phyloP scores from a whole-genome alignment of 2,329 filamentous ascomycete species.

The Clathrospora elynae region DNA sequence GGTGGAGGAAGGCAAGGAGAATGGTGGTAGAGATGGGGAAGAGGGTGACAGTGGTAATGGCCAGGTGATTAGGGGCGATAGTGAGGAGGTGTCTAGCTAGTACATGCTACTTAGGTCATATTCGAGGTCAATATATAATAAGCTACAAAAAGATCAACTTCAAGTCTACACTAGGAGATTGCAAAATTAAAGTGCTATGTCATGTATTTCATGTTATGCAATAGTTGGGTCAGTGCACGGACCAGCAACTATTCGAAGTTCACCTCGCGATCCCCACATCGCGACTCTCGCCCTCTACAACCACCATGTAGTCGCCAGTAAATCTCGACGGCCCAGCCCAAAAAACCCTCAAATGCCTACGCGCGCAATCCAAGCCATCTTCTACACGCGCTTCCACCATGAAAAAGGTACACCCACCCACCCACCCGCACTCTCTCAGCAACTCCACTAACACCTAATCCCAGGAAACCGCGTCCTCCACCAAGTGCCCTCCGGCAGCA shows the following conservation, averaged over 20 bases:
- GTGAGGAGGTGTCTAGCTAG: neutral
- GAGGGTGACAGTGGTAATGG: neutral
- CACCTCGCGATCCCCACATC: constrained; percentile 5
- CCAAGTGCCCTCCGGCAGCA: constrained; percentile 66
- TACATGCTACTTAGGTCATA: too few relatives aligned
- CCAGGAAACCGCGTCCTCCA: constrained; percentile 67
- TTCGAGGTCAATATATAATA: too few relatives aligned
- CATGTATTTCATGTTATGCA: too few relatives aligned
- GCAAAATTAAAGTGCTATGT: neutral
- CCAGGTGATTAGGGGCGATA: neutral
- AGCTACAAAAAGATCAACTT: too few relatives aligned
- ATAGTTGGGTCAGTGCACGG: too few relatives aligned
- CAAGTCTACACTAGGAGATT: too few relatives aligned
- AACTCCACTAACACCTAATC: constrained; percentile 8
- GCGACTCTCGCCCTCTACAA: constrained; percentile 8
- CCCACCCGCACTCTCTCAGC: neutral
- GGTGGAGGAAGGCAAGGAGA: constrained; percentile 7
- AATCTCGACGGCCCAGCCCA: constrained; percentile 1
- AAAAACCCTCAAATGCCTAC: constrained; percentile 40
- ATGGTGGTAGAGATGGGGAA: neutral
- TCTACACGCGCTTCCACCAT: constrained; percentile 70
- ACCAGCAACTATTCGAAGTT: constrained; percentile 10
- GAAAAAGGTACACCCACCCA: constrained; percentile 47
- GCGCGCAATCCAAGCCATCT: constrained; percentile 64
- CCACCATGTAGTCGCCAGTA: constrained; percentile 26